Evolutionary conservation across 2,329 filamentous ascomycete species (phyloP), one percentile per base, ranked within the genome.

Genomic region (Daldinia sp.): DNA sequence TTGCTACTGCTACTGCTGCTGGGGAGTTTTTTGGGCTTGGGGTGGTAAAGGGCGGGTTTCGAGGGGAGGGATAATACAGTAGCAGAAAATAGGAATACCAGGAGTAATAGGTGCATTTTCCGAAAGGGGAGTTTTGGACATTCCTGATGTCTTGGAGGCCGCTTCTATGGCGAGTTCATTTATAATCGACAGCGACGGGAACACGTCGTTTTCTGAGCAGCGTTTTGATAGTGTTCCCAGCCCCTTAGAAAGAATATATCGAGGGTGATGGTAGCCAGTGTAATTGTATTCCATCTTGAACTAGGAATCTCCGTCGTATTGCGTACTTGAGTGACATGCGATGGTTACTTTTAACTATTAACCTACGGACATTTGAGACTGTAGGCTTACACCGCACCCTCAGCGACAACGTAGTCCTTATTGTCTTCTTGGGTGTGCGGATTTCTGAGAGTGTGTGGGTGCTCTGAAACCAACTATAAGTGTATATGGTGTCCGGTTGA

Each of bases 101-200:
- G 48, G 37, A 65, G 35, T n/a, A 23, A 2, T 33, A 42, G 13
- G 18, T 35, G 54, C 68, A 70, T 70, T n/a, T 51, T 70, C 13
- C 20, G 13, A n/a, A 51, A 9, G 33, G 10, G 33, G 10, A 12
- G 20, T 35, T 33, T 42, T 26, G 33, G 48, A 35, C 68, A 68
- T 65, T n/a, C 61, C 51, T 50, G n/a, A 10, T 50, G 30, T 1
- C 3, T 2, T 48, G 4, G 1, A 7, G 7, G 33, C 7, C 7
- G 15, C 18, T 51, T 33, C 15, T 33, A 20, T 26, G 15, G 26
- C 3, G 18, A 33, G 50, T 20, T 35, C 39, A 10, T 23, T 35
- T 4, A 18, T 15, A 33, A 20, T 48, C 18, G 33, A 18, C 20
- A 10, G 15, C 33, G 13, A 39, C 33, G 33, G 20, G 30, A n/a